These are phyloP conservation scores for Carallia brachiata DNA, from an alignment of 345 rosid species.

Conservation along the genomic window DNA sequence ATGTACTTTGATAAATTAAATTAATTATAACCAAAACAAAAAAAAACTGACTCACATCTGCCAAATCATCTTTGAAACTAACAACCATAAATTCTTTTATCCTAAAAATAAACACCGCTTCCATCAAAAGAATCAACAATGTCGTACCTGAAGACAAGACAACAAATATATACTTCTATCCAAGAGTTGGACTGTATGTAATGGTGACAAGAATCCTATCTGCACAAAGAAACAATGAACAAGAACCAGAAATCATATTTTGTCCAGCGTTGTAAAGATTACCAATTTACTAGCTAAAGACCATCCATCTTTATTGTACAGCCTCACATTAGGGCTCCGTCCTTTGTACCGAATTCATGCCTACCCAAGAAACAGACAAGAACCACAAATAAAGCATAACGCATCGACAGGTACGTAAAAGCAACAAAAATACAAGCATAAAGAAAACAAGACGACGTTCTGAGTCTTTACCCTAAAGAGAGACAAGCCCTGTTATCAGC, in stretches of 20 bases:
- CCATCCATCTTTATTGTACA: constrained; percentile 73
- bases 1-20: not conserved
- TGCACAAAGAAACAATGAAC: constrained; percentile 31
- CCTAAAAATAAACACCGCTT: not conserved
- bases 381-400: not conserved
- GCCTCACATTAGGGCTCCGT: constrained; percentile 52
- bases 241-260: not conserved
- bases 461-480: constrained; percentile 49
- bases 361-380: constrained; percentile 22
- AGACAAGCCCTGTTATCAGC: constrained; percentile 22
- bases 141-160: constrained; percentile 70
- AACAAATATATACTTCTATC: constrained; percentile 93
- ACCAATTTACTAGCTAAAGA: too few relatives aligned
- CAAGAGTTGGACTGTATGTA: constrained; percentile 82
- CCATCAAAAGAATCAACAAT: not conserved
- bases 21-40: not conserved
- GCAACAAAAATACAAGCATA: not conserved
- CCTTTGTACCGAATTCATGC: constrained; percentile 43
- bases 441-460: not conserved
- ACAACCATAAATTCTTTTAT: not conserved
- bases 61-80: too few relatives aligned
- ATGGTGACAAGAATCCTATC: constrained; percentile 85
- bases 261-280: too few relatives aligned
- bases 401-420: not conserved
- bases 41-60: too few relatives aligned